These are phyloP conservation scores for Penicillium sclerotigenum DNA, from an alignment of 2,329 filamentous ascomycete species.

Conservation along the genomic window DNA sequence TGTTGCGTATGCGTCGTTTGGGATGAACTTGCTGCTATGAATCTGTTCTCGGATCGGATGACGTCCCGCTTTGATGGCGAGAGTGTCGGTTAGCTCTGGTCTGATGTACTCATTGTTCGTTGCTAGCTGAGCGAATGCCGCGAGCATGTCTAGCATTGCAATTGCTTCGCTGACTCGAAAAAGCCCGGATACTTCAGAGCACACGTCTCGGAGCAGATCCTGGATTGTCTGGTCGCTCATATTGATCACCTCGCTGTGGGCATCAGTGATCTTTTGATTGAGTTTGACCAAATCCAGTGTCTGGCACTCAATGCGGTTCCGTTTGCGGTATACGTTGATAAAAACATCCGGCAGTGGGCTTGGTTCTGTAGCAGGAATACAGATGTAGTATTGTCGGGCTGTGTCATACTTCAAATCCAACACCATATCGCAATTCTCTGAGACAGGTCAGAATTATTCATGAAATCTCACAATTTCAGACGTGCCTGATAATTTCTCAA, in stretches of 20 bases:
- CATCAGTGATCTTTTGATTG: slow-evolving; percentile 72
- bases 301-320: slow-evolving; percentile 78
- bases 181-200: slow-evolving; percentile 65
- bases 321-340: slow-evolving; percentile 72
- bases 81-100: slow-evolving; percentile 64
- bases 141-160: slow-evolving; percentile 81
- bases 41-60: slow-evolving; percentile 78
- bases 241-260: slow-evolving; percentile 77
- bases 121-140: slow-evolving; percentile 71
- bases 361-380: slow-evolving; percentile 61
- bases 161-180: slow-evolving; percentile 86
- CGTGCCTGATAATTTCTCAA: slow-evolving; percentile 64
- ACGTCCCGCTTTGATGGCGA: slow-evolving; percentile 70
- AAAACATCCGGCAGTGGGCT: slow-evolving; percentile 65
- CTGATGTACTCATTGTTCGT: slow-evolving; percentile 65
- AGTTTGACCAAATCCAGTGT: slow-evolving; percentile 80
- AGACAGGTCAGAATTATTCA: slow-evolving; percentile 18
- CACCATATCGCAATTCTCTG: slow-evolving; percentile 57
- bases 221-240: slow-evolving; percentile 77
- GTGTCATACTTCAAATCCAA: slow-evolving; percentile 73
- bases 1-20: slow-evolving; percentile 86
- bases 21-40: slow-evolving; percentile 67
- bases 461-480: not conserved
- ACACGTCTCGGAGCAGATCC: slow-evolving; percentile 68
- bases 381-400: slow-evolving; percentile 75